Base-by-base conservation (phyloP, 345 rosid species). In the Turnera subulata region DNA sequence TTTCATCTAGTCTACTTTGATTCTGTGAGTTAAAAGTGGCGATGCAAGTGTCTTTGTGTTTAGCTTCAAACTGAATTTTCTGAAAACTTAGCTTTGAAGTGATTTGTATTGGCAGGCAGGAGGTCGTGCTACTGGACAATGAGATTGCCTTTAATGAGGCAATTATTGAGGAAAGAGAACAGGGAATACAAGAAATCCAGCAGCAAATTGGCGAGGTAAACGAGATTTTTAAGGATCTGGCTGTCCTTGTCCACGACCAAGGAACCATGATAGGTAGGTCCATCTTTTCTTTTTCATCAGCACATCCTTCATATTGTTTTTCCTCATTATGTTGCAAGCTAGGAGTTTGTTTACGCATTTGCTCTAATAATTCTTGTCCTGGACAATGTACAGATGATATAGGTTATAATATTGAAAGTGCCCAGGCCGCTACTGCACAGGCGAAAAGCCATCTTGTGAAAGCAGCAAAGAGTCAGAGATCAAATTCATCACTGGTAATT, bases 131-230 rank as follows among this genome's bases (percentile, higher is more conserved):
- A 32, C 65, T 88, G 80, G 97, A 94, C 62, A 90, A 94, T 64
- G 97, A 90, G 81, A 85, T 94, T 62, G 76, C 77, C 19, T 94
- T 94, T 55, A 85, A 94, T 50, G 99, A 90, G 57, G 97, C 97
- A 54, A 55, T 90, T 23, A 87, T 90, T 44, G 97, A 93, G 59
- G 99, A 93, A 76, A 82, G 97, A 74, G 97, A 94, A 50, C 96
- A 84, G 42, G 96, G 97, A 62, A 88, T 90, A 60, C 87, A 90
- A 55, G 97, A 88, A 67, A 85, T 94, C 62, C 96, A 88, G 74
- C 88, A 84, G 69, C 96, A 90, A 71, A 90, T 94, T 68, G 96
- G 97, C 10, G 96, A 94, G 79, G 99, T 90, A 63, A 85, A 94
- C 20, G 93, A 90, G 66, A 84, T 90, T 17, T 87, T 94, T 48